These are phyloP conservation scores for Linderniella brevidens DNA, from an alignment of 257 asterid genomes.

Conservation along the genomic window DNA sequence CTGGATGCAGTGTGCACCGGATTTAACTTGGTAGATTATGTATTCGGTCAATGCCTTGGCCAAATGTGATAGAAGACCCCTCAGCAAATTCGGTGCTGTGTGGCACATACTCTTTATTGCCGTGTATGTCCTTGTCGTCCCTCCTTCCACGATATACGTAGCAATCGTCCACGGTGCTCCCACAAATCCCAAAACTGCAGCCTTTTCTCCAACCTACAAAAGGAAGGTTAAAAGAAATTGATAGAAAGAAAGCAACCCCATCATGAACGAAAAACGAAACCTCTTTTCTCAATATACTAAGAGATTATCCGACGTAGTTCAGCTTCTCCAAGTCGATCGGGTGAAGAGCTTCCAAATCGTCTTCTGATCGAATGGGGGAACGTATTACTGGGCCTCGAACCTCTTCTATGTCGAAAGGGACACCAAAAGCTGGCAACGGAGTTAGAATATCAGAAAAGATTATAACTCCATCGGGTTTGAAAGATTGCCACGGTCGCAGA, in stretches of 20 bases:
- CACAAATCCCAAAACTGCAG: constrained; percentile 94
- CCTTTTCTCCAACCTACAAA: constrained; percentile 60
- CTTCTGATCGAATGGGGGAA: constrained; percentile 64
- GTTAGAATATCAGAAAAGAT: constrained; percentile 94
- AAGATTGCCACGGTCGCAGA: constrained; percentile 99
- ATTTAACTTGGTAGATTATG: constrained; percentile 64
- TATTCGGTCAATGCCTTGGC: constrained; percentile 48
- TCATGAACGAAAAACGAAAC: constrained; percentile 15
- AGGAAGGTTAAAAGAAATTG: constrained; percentile 3
- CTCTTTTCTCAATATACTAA: constrained; percentile 55
- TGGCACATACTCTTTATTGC: constrained; percentile 92
- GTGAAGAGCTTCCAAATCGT: constrained; percentile 59
- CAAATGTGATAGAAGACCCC: constrained; percentile 69
- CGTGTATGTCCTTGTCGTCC: constrained; percentile 73
- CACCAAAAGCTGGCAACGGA: constrained; percentile 96
- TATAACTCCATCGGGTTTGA: constrained; percentile 89
- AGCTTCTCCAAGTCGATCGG: constrained; percentile 71
- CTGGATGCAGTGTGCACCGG: constrained; percentile 93
- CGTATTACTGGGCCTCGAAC: constrained; percentile 77
- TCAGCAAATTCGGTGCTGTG: constrained; percentile 33
- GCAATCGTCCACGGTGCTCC: constrained; percentile 99
- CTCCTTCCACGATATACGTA: constrained; percentile 88
- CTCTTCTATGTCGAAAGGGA: constrained; percentile 92
- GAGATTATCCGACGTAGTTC: constrained; percentile 81
- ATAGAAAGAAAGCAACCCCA: constrained; percentile 4